Conservation (phyloP, 148 eudicot species). For the Silene conica region DNA sequence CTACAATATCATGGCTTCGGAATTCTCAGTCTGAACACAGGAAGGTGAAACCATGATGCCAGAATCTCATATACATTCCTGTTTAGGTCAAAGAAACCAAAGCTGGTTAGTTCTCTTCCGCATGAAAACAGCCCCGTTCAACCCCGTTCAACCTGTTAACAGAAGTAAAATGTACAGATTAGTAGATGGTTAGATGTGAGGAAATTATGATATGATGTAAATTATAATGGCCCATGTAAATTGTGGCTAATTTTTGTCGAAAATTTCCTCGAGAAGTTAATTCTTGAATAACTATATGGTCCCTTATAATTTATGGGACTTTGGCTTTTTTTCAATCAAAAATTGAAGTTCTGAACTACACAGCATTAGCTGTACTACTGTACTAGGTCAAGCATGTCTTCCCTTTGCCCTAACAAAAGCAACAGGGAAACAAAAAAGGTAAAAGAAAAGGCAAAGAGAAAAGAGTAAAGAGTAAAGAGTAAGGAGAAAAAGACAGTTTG, state of each 20-base stretch:
- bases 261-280: conserved; percentile 7
- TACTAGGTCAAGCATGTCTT: conserved; percentile 21
- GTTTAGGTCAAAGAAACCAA: not conserved
- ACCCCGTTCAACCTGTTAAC: conserved; percentile 7
- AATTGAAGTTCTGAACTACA: not conserved
- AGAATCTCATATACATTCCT: not conserved
- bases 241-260: conserved; percentile 22
- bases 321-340: not conserved
- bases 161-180: conserved; percentile 11
- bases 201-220: conserved; percentile 18
- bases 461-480: conserved; percentile 4
- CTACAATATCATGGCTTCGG: not conserved
- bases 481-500: conserved; percentile 11
- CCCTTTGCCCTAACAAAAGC: conserved; percentile 28
- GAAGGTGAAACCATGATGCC: not conserved
- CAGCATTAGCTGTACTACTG: not conserved
- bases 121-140: not conserved
- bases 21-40: too few relatives aligned
- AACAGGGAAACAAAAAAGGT: conserved; percentile 9
- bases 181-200: conserved; percentile 1
- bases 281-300: conserved; percentile 3
- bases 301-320: not conserved
- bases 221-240: conserved; percentile 16
- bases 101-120: conserved; percentile 8
- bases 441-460: conserved; percentile 7